phyloP scores from a whole-genome alignment of 1,284 basidiomycete species.

The Inonotus hispidus region DNA sequence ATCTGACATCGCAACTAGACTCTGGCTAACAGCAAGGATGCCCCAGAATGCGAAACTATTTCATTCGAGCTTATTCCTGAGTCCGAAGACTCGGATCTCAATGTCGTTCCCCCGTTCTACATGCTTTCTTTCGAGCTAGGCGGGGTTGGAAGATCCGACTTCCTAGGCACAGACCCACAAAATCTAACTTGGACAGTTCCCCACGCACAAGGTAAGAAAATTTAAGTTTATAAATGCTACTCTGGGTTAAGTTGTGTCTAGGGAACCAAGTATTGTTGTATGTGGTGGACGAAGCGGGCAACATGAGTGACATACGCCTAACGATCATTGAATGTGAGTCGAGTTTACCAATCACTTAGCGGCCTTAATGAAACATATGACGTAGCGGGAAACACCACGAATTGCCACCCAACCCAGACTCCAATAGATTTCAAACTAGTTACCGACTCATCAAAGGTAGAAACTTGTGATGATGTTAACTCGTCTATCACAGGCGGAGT shows the following conservation, averaged over 20 bases:
- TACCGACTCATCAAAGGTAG: slow-evolving; percentile 2
- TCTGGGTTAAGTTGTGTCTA: neutral
- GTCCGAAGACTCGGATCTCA: neutral
- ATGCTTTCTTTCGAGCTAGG: slow-evolving; percentile 15
- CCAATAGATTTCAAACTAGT: slow-evolving; percentile 3
- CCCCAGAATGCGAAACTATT: slow-evolving; percentile 12
- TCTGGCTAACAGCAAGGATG: neutral
- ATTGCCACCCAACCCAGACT: slow-evolving; percentile 8
- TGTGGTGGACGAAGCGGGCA: slow-evolving; percentile 2
- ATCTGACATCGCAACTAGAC: neutral
- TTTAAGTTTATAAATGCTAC: neutral
- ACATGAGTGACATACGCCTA: neutral
- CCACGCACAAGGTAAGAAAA: slow-evolving; percentile 6
- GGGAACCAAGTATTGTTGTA: slow-evolving; percentile 1
- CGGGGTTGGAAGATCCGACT: slow-evolving; percentile 5
- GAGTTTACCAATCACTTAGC: neutral
- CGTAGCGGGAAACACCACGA: slow-evolving; percentile 8
- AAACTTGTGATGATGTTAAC: slow-evolving; percentile 10
- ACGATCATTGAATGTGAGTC: neutral
- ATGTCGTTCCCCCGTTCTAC: slow-evolving; percentile 13
- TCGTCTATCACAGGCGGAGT: slow-evolving; percentile 5
- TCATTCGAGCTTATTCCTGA: neutral
- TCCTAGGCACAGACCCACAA: slow-evolving; percentile 7
- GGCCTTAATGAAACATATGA: neutral
- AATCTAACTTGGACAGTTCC: slow-evolving; percentile 11